Base-by-base conservation (phyloP, 441 rosid genomes). In the Gossypium trilobum region DNA sequence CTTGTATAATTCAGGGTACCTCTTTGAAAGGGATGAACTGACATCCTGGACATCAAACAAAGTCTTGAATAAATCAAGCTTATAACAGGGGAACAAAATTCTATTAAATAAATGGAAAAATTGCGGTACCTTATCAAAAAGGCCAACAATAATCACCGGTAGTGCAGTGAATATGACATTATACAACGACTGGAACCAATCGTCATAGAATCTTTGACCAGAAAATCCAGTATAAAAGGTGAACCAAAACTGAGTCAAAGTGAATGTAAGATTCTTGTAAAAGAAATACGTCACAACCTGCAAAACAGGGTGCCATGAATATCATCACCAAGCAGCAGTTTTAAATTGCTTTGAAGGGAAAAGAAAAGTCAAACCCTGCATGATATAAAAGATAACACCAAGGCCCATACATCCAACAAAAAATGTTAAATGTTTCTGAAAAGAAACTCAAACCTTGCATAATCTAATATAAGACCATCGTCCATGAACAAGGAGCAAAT, bases 211-310 rank as follows among this genome's bases (percentile, higher is more conserved):
- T 82, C 99, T 83, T 85, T 96, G 99, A 78, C 99, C 99, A 78
- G 99, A 96, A 87, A 91, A 93, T 75, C 98, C 98, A 68, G 97
- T 87, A 77, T 87, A 86, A 77, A 96, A 93, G 83, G 99, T 96
- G 88, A 96, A 96, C 98, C 99, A 96, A 89, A 96, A 96, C 77
- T 96, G 99, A 68, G 98, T 96, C 86, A 93, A 60, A 63, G 99
- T 96, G 81, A 96, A 91, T 1, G 99, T 91, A 72, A 96, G 97
- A 79, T 93, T 96, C 92, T 96, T 96, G 90, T 96, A 96, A 85
- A 96, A 96, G 87, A 96, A 96, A 85, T 96, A 96, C 19, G 85
- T 82, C 75, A 96, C 95, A 61, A 96, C 98, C 99, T 96, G 97
- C 87, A 82, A 81, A 58, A 70, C 50, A 65, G 73, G 67, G 33